phyloP scores from a whole-genome alignment of 495 filamentous ascomycete species.

The Stereocaulon alpinum region DNA sequence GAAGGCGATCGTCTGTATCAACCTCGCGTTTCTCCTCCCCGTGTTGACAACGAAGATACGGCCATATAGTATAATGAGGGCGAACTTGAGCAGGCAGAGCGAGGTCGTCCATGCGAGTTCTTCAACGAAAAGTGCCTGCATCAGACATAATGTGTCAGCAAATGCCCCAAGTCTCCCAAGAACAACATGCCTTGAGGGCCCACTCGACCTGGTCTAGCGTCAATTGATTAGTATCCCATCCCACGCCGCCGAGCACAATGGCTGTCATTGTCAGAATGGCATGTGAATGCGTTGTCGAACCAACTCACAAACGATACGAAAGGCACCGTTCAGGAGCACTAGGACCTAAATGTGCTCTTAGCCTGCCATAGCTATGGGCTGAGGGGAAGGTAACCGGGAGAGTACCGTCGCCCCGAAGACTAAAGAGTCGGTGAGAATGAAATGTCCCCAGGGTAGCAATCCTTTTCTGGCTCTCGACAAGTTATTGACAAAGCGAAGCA shows the following conservation, averaged over 20 bases:
- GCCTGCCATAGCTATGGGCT: neutral
- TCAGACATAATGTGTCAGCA: neutral
- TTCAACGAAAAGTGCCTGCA: slow-evolving; percentile 11
- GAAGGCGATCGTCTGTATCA: neutral
- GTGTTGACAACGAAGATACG: slow-evolving; percentile 8
- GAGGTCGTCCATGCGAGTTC: slow-evolving; percentile 16
- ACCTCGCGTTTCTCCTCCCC: neutral
- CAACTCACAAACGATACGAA: slow-evolving; percentile 12
- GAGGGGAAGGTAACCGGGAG: neutral
- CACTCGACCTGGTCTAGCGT: slow-evolving; percentile 3
- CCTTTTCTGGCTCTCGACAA: slow-evolving; percentile 8
- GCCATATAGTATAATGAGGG: slow-evolving; percentile 8
- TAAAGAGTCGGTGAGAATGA: slow-evolving; percentile 10
- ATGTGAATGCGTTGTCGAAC: neutral
- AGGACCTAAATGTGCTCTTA: neutral
- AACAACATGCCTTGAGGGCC: slow-evolving; percentile 7
- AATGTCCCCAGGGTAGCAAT: neutral
- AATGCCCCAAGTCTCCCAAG: neutral
- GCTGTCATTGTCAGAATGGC: neutral
- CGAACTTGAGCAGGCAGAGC: slow-evolving; percentile 14
- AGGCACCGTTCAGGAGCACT: slow-evolving; percentile 7
- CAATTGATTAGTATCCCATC: slow-evolving; percentile 14
- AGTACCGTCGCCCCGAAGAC: slow-evolving; percentile 10
- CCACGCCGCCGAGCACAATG: slow-evolving; percentile 10
- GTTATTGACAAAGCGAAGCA: slow-evolving; percentile 11